phyloP scores from a whole-genome alignment of 176 grass and related monocot genomes.

The Guadua angustifolia region DNA sequence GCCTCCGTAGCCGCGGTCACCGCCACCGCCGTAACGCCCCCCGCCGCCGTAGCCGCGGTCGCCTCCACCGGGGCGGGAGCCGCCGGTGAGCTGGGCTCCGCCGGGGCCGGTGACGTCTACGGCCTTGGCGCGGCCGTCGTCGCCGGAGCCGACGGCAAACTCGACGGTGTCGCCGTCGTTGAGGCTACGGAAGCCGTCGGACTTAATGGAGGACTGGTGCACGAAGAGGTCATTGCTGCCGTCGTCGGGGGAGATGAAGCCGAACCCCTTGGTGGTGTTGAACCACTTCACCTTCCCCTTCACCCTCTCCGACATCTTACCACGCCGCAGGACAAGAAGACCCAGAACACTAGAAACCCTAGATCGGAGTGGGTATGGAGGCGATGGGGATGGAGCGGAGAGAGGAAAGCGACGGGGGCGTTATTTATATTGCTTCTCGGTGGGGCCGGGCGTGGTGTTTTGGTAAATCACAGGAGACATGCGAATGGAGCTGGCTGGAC shows the following conservation, averaged over 20 bases:
- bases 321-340: not conserved
- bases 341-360: slow-evolving; percentile 29
- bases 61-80: not conserved
- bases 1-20: not conserved
- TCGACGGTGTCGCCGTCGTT: slow-evolving; percentile 29
- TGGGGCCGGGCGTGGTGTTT: not conserved
- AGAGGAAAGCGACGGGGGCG: not conserved
- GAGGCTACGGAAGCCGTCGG: slow-evolving; percentile 39
- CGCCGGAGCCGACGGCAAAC: not conserved
- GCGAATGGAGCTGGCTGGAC: not conserved
- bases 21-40: not conserved
- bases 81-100: not conserved
- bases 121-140: slow-evolving; percentile 34
- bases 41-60: not conserved
- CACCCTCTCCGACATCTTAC: slow-evolving; percentile 8
- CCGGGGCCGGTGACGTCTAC: slow-evolving; percentile 30
- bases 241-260: slow-evolving; percentile 44
- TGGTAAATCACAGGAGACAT: not conserved
- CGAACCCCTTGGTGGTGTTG: slow-evolving; percentile 34
- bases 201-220: slow-evolving; percentile 37
- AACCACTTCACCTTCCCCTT: slow-evolving; percentile 45
- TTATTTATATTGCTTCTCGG: not conserved
- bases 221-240: slow-evolving; percentile 41
- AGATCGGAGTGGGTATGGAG: slow-evolving; percentile 1
- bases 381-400: not conserved